These are phyloP conservation scores for Pythium scleroteichum DNA, from an alignment of 352 stramenopile genomes.

Conservation along the genomic window DNA sequence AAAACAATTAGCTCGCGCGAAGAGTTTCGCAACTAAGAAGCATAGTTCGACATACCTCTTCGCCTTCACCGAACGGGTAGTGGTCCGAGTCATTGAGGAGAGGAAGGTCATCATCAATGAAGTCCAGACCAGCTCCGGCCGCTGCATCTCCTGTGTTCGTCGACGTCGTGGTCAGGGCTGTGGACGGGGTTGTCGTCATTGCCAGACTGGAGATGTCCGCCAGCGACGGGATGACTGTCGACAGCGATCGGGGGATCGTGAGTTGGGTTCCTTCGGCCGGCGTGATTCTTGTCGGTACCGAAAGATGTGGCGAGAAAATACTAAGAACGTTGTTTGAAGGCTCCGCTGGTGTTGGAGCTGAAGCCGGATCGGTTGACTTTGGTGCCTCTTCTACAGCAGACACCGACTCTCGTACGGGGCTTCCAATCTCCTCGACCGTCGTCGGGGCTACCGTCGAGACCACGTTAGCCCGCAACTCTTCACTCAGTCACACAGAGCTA, in stretches of 20 bases:
- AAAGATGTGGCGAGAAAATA: constrained; percentile 57
- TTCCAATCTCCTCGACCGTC: constrained; percentile 54
- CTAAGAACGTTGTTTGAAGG: constrained; percentile 69
- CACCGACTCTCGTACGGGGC: constrained; percentile 29
- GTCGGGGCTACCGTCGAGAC: constrained; percentile 33
- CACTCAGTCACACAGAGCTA: not conserved
- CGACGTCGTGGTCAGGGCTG: constrained; percentile 11
- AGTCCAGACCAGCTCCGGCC: constrained; percentile 37
- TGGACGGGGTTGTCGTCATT: constrained; percentile 10
- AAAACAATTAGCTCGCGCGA: constrained; percentile 9
- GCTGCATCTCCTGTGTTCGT: not conserved
- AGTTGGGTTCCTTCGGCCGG: constrained; percentile 1
- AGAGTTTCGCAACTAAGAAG: not conserved
- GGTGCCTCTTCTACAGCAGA: constrained; percentile 40
- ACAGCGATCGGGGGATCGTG: constrained; percentile 11
- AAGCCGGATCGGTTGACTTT: not conserved
- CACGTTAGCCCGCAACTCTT: not conserved
- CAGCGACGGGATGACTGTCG: constrained; percentile 13
- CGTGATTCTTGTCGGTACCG: constrained; percentile 13
- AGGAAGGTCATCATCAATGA: constrained; percentile 77
- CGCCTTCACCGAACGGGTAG: constrained; percentile 71
- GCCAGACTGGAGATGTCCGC: constrained; percentile 22
- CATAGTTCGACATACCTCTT: constrained; percentile 60
- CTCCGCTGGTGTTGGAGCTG: constrained; percentile 8
- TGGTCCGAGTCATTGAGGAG: constrained; percentile 67